A percentile compares a stretch with the other conserved stretches of the same genome.
These are phyloP conservation scores for Cyberlindnera maritima DNA, from an alignment of 805 yeast species.

Conservation along the genomic window DNA sequence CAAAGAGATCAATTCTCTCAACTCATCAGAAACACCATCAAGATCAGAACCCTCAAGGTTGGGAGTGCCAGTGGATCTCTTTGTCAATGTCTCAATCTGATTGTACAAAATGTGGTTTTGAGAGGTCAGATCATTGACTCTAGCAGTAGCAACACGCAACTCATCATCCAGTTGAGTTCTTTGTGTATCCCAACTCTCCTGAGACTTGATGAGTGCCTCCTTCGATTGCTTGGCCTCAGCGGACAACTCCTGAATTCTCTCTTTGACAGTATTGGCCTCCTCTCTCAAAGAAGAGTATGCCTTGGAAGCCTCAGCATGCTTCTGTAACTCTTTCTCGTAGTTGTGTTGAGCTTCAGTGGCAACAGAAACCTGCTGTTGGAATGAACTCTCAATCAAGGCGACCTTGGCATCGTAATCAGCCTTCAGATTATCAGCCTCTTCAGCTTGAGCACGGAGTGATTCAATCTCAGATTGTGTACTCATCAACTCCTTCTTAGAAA, in stretches of 20 bases:
- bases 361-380: constrained; percentile 43
- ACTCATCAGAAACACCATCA: constrained; percentile 29
- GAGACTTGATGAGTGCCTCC: constrained; percentile 33
- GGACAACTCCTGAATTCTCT: constrained; percentile 25
- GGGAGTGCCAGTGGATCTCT: constrained; percentile 6
- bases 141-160: constrained; percentile 40
- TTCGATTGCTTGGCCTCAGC: constrained; percentile 32
- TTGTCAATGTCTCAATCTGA: constrained; percentile 52
- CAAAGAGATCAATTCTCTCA: constrained; percentile 54
- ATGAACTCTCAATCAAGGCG: constrained; percentile 32
- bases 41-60: constrained; percentile 6
- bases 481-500: constrained; percentile 23
- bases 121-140: constrained; percentile 54
- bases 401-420: constrained; percentile 31
- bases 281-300: constrained; percentile 40
- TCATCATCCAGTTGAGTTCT: constrained; percentile 43
- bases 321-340: constrained; percentile 53
- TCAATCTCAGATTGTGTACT: constrained; percentile 17
- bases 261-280: constrained; percentile 31
- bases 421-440: constrained; percentile 26
- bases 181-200: constrained; percentile 46
- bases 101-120: constrained; percentile 68
- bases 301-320: constrained; percentile 50
- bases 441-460: constrained; percentile 20
- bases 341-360: constrained; percentile 49